These are phyloP conservation scores for Russula olivacea DNA, from an alignment of 768 basidiomycete genomes.

Conservation along the genomic window DNA sequence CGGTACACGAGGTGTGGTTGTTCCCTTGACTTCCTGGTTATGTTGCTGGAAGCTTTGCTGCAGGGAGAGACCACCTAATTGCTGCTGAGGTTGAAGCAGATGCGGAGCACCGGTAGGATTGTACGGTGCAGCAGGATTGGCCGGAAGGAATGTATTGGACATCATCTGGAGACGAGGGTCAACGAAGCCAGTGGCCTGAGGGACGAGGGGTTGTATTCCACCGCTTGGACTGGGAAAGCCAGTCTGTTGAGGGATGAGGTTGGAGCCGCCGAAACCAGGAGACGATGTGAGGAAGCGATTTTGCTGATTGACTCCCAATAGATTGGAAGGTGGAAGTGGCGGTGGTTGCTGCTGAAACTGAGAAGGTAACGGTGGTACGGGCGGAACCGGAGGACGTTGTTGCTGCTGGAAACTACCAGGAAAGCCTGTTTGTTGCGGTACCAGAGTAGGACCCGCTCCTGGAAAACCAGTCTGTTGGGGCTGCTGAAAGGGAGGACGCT, in stretches of 20 bases:
- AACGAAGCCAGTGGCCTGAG: conserved; percentile 74
- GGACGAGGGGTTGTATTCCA: conserved; percentile 44
- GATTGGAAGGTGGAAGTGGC: conserved; percentile 54
- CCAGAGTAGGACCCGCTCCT: conserved; percentile 28
- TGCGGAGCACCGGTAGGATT: conserved; percentile 56
- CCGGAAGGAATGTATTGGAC: conserved; percentile 88
- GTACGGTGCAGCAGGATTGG: conserved; percentile 55
- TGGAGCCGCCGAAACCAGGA: conserved; percentile 42
- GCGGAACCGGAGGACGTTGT: conserved; percentile 32
- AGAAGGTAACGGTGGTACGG: conserved; percentile 21
- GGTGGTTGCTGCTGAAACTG: conserved; percentile 42
- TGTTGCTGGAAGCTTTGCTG: conserved; percentile 87
- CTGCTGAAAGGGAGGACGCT: conserved; percentile 44
- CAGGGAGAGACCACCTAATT: conserved; percentile 47
- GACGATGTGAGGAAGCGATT: conserved; percentile 53
- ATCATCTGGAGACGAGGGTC: conserved; percentile 86
- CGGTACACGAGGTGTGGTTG: conserved; percentile 59
- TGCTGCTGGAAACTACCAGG: conserved; percentile 35
- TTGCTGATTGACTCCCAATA: conserved; percentile 40
- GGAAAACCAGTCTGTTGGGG: conserved; percentile 56
- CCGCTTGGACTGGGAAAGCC: conserved; percentile 47
- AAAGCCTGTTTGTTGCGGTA: conserved; percentile 57
- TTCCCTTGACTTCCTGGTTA: conserved; percentile 67
- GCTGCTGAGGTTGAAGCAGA: conserved; percentile 50
- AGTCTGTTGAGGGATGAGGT: conserved; percentile 48